A percentile compares a stretch with the other conserved stretches of the same genome.
Evolutionary conservation across 2,329 filamentous ascomycete genomes (phyloP).

Genomic region (Cladosporium sp.): DNA sequence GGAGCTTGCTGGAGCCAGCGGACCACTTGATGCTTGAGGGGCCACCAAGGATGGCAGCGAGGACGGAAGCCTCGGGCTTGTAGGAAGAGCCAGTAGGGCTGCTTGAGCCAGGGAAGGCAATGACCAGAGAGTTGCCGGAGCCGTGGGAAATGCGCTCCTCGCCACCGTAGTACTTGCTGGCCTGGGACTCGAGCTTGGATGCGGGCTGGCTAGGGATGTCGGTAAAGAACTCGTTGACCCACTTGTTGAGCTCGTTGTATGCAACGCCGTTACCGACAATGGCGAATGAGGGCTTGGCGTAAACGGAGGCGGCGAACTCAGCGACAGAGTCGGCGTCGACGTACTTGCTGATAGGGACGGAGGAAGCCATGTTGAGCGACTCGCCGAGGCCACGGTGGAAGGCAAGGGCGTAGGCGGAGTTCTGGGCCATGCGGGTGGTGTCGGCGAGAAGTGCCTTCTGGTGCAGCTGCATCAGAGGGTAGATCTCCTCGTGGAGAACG

Average conservation of each 20-base stretch:
- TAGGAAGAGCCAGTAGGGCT: slow-evolving; percentile 68
- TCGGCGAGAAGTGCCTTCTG: slow-evolving; percentile 69
- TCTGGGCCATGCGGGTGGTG: slow-evolving; percentile 71
- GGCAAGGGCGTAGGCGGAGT: slow-evolving; percentile 80
- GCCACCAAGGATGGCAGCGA: slow-evolving; percentile 86
- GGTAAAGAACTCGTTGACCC: slow-evolving; percentile 91
- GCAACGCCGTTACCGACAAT: slow-evolving; percentile 86
- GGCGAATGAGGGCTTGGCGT: slow-evolving; percentile 86
- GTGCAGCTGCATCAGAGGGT: slow-evolving; percentile 72
- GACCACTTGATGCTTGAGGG: slow-evolving; percentile 94
- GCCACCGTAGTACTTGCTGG: slow-evolving; percentile 88
- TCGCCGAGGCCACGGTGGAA: slow-evolving; percentile 92
- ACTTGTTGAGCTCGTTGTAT: slow-evolving; percentile 75
- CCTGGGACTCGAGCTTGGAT: slow-evolving; percentile 58
- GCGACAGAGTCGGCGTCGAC: slow-evolving; percentile 73
- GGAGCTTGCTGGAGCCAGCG: slow-evolving; percentile 84
- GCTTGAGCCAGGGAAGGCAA: slow-evolving; percentile 90
- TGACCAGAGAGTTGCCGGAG: slow-evolving; percentile 77
- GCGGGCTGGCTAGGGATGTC: slow-evolving; percentile 57
- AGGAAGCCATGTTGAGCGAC: slow-evolving; percentile 70
- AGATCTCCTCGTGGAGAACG: slow-evolving; percentile 86
- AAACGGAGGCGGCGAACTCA: slow-evolving; percentile 75
- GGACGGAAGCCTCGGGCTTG: slow-evolving; percentile 87
- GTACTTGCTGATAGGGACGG: slow-evolving; percentile 75
- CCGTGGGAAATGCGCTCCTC: slow-evolving; percentile 84